Base-by-base conservation (phyloP, 768 basidiomycete genomes). In the Erythrobasidium yunnanense region DNA sequence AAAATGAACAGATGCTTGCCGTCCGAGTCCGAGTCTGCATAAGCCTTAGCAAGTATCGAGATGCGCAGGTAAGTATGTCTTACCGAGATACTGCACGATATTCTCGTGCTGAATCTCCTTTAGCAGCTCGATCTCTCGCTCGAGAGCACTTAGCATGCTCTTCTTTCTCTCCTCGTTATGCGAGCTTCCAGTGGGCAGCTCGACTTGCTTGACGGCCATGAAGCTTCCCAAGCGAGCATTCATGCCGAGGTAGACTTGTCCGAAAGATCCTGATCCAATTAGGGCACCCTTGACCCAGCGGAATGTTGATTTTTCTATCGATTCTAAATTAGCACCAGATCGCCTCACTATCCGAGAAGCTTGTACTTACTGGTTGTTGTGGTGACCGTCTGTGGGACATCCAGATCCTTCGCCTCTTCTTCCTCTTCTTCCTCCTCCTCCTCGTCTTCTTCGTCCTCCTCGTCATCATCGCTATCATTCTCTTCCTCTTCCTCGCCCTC, bases 141-240 rank as follows among this genome's bases (percentile, higher is more conserved):
- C 75, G 86, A 81, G 77, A 87, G 91, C 90, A 46, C 69, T 72
- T 17, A 74, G 66, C 71, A 97, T 79, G 72, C 95, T 91, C 54
- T 91, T 83, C 29, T 83, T 81, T 74, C 73, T 66, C 68, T 97
- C 92, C 70, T 84, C 87, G 76, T 74, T 76, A 70, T 68, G 74
- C 58, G 70, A 74, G 51, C 70, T 67, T 51, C 89, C 90, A 17
- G 87, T 85, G 3, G 91, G 92, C 7, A 74, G 68, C 76, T 97
- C 95, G 52, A 99, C 95, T 77, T 97, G 95, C 77, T 99, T 99
- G 70, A 99, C 95, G 20, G 95, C 95, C 74, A 97, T 93, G 88
- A 97, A 92, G 76, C 93, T 90, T 65, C 92, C 92, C 0, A 90
- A 95, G 4, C 88, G 87, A 23, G 89, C 90, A 75, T 99, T 97